These are phyloP conservation scores for Vitis rupestris DNA, from an alignment of 164 flowering plant species.

Conservation along the genomic window DNA sequence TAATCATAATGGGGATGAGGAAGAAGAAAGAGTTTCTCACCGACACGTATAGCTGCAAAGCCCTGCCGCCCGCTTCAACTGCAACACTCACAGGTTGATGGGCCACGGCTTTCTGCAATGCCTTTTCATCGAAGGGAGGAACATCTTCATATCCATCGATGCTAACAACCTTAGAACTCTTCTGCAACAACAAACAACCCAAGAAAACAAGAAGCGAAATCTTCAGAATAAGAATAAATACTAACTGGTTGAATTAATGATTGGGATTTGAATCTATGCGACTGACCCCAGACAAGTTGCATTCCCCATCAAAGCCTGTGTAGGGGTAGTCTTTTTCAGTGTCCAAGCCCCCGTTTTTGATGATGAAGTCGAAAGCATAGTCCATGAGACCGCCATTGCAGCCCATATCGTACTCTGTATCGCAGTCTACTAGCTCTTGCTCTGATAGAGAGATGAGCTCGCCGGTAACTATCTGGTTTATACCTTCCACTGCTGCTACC, in stretches of 20 bases:
- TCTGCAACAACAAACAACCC: slow-evolving; percentile 36
- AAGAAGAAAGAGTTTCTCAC: slow-evolving; percentile 31
- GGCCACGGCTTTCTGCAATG: slow-evolving; percentile 79
- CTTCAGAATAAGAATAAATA: background rate
- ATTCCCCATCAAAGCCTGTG: slow-evolving; percentile 44
- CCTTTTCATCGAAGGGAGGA: slow-evolving; percentile 47
- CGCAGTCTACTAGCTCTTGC: slow-evolving; percentile 94
- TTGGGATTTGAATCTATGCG: too few species aligned
- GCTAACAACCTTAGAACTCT: slow-evolving; percentile 65
- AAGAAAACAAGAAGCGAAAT: background rate
- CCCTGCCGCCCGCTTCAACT: slow-evolving; percentile 80
- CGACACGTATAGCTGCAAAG: slow-evolving; percentile 68
- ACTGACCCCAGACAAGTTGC: slow-evolving; percentile 56
- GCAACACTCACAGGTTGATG: slow-evolving; percentile 88
- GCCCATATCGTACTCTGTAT: slow-evolving; percentile 57
- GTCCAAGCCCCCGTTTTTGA: slow-evolving; percentile 80
- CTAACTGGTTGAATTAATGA: background rate
- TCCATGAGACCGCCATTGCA: slow-evolving; percentile 98
- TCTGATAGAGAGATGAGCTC: slow-evolving; percentile 74
- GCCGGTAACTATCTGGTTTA: slow-evolving; percentile 77
- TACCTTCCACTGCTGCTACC: slow-evolving; percentile 83
- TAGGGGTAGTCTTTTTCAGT: slow-evolving; percentile 83
- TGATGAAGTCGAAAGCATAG: slow-evolving; percentile 86
- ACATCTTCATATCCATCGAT: slow-evolving; percentile 88
- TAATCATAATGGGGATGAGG: background rate